phyloP scores from a whole-genome alignment of 148 eudicot species.

The Vaccinium darrowii region DNA sequence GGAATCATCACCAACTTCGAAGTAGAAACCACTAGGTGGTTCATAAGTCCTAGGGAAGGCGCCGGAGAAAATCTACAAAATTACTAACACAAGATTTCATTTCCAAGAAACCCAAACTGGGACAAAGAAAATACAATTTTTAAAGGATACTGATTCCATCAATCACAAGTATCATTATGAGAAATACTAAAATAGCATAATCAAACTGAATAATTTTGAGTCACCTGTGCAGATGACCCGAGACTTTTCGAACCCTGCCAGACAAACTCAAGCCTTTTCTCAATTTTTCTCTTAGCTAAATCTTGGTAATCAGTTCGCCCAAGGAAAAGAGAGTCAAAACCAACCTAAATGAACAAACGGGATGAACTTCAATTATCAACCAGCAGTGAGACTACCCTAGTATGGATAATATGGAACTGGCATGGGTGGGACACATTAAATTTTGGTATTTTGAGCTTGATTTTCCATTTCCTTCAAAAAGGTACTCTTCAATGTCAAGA shows the following conservation, averaged over 20 bases:
- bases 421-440: not conserved
- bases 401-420: not conserved
- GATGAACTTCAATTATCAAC: constrained; percentile 8
- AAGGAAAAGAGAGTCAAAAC: constrained; percentile 91
- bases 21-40: constrained; percentile 74
- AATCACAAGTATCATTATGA: not conserved
- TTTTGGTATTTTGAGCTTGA: not conserved
- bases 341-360: constrained; percentile 58
- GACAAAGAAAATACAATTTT: not conserved
- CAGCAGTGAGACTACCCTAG: not conserved
- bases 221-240: constrained; percentile 80
- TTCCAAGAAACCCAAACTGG: not conserved
- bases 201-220: not conserved
- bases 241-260: constrained; percentile 91
- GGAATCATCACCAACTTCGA: constrained; percentile 58
- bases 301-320: constrained; percentile 98
- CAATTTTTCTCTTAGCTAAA: constrained; percentile 68
- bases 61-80: constrained; percentile 70
- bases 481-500: not conserved
- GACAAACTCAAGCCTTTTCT: constrained; percentile 85
- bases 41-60: constrained; percentile 71
- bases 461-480: not conserved
- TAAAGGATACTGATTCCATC: not conserved
- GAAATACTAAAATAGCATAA: not conserved
- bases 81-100: not conserved